phyloP scores from a whole-genome alignment of 768 basidiomycete genomes.

The Amyloporia xantha region DNA sequence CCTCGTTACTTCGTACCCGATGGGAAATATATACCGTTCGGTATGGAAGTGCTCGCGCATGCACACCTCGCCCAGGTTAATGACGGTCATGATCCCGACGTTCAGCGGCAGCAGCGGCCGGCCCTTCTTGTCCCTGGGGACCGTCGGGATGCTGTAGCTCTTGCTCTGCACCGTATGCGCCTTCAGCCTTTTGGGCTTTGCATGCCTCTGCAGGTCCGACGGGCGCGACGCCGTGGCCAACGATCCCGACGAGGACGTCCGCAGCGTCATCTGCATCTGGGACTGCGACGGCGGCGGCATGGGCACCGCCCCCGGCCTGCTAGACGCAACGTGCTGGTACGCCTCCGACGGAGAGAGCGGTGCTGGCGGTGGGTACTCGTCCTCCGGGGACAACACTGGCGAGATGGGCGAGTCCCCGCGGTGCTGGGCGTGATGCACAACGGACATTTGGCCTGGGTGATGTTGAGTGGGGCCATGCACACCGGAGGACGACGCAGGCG shows the following conservation, averaged over 20 bases:
- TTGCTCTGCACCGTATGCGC: slow-evolving; percentile 77
- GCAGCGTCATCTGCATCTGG: slow-evolving; percentile 25
- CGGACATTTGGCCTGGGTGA: slow-evolving; percentile 2
- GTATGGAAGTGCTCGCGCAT: slow-evolving; percentile 84
- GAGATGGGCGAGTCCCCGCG: slow-evolving; percentile 23
- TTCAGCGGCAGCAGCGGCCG: slow-evolving; percentile 71
- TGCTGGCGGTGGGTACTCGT: slow-evolving; percentile 22
- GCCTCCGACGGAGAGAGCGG: slow-evolving; percentile 15
- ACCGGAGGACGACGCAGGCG: slow-evolving; percentile 8
- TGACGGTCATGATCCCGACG: slow-evolving; percentile 84
- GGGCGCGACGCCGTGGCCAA: slow-evolving; percentile 27
- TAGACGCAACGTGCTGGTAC: slow-evolving; percentile 9
- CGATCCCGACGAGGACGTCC: slow-evolving; percentile 29
- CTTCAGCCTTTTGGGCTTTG: slow-evolving; percentile 73
- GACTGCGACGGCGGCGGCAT: slow-evolving; percentile 16
- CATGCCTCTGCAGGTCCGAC: slow-evolving; percentile 32
- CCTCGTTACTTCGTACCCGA: slow-evolving; percentile 81
- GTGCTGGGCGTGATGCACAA: slow-evolving; percentile 7
- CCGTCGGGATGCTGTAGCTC: slow-evolving; percentile 70
- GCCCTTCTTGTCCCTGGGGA: slow-evolving; percentile 66
- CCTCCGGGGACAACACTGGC: slow-evolving; percentile 28
- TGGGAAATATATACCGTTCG: slow-evolving; percentile 83
- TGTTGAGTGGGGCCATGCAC: slow-evolving; percentile 11
- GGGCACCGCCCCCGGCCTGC: slow-evolving; percentile 15
- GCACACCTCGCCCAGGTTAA: slow-evolving; percentile 67